phyloP scores from a whole-genome alignment of 768 basidiomycete species.

The Terana coerulea region DNA sequence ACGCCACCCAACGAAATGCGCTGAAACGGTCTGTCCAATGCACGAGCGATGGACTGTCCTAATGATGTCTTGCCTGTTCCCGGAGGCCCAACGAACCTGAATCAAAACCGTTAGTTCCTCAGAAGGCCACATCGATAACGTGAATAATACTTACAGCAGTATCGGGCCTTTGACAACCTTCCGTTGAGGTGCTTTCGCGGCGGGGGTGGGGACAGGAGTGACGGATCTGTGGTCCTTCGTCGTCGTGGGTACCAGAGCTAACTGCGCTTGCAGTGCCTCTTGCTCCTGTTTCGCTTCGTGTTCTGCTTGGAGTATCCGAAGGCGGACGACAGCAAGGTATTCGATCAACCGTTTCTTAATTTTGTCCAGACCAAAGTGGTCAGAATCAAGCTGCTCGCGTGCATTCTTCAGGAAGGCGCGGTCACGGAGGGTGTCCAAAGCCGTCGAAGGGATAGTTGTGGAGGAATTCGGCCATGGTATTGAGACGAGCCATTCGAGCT shows the following conservation, averaged over 20 bases:
- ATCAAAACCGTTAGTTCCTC: conserved; percentile 7
- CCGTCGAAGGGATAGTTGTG: conserved; percentile 16
- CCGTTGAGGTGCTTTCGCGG: conserved; percentile 10
- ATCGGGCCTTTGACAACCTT: conserved; percentile 52
- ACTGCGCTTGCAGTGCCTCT: conserved; percentile 9
- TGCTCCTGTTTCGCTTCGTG: conserved; percentile 18
- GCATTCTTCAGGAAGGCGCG: conserved; percentile 65
- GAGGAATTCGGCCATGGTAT: conserved; percentile 74
- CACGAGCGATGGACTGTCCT: conserved; percentile 82
- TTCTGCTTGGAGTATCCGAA: conserved; percentile 34
- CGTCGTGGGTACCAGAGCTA: conserved; percentile 1
- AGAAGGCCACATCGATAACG: not conserved
- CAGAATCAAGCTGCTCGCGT: conserved; percentile 77
- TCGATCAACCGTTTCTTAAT: conserved; percentile 91
- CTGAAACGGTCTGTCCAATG: conserved; percentile 83
- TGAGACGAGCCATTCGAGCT: conserved; percentile 88
- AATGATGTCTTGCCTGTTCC: conserved; percentile 92
- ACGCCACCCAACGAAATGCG: conserved; percentile 91
- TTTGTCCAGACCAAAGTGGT: conserved; percentile 90
- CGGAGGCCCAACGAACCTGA: conserved; percentile 84
- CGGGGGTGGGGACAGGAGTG: not conserved
- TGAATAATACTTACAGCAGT: not conserved
- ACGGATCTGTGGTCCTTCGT: not conserved
- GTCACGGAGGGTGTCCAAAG: conserved; percentile 41
- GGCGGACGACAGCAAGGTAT: conserved; percentile 82